Conservation (phyloP, 2,329 filamentous ascomycete genomes). For the Colletotrichum sp. region DNA sequence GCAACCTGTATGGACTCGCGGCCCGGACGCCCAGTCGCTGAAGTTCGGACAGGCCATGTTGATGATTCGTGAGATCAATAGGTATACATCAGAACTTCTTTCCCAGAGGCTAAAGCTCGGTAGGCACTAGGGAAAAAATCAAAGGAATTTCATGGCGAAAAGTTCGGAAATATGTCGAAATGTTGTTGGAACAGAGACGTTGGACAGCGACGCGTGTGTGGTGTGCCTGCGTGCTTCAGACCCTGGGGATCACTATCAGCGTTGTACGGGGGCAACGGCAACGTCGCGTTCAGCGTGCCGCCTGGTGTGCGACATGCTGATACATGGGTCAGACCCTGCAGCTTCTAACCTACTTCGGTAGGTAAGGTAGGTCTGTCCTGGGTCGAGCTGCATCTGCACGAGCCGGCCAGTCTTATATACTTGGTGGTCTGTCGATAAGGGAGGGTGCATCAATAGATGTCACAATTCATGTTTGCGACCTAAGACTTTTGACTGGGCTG, state of each 20-base stretch:
- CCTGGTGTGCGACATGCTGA: not conserved
- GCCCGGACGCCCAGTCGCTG: conserved; percentile 16
- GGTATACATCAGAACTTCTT: too few species aligned
- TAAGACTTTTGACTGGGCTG: too few species aligned
- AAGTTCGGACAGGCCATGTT: not conserved
- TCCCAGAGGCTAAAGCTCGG: too few species aligned
- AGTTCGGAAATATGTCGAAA: not conserved
- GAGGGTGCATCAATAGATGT: too few species aligned
- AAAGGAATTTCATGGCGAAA: too few species aligned
- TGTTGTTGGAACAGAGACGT: not conserved
- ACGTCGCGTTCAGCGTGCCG: not conserved
- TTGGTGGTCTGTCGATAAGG: too few species aligned
- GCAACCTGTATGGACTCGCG: too few species aligned
- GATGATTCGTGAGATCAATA: too few species aligned
- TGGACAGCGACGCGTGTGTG: not conserved
- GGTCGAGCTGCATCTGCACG: too few species aligned
- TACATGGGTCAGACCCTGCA: not conserved
- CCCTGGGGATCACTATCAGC: not conserved
- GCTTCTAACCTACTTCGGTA: not conserved
- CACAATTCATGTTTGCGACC: too few species aligned
- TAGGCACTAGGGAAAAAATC: too few species aligned
- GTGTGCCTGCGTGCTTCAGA: not conserved
- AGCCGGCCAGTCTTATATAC: too few species aligned
- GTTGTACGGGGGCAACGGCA: not conserved
- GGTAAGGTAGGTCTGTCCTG: not conserved